These are phyloP conservation scores for Coprinopsis marcescibilis DNA, from an alignment of 768 basidiomycete genomes.

Conservation along the genomic window DNA sequence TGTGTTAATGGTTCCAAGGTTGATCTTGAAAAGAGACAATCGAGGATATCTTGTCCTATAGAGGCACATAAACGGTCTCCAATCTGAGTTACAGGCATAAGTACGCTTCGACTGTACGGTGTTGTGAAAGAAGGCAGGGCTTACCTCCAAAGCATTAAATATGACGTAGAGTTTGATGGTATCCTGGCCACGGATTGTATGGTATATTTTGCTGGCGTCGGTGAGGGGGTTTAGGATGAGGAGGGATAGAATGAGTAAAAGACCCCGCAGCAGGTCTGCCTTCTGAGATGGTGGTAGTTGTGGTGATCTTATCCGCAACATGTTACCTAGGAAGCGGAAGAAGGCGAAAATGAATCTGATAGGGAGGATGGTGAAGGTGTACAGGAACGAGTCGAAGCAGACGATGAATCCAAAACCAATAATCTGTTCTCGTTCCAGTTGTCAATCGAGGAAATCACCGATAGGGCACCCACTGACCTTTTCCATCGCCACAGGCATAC, in stretches of 20 bases:
- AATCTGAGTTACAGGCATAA: slow-evolving; percentile 53
- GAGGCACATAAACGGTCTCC: slow-evolving; percentile 92
- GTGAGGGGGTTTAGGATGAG: slow-evolving; percentile 74
- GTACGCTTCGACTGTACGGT: slow-evolving; percentile 6
- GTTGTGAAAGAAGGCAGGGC: slow-evolving; percentile 16
- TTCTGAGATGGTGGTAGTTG: slow-evolving; percentile 84
- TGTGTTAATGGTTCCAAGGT: slow-evolving; percentile 73
- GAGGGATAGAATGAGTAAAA: slow-evolving; percentile 72
- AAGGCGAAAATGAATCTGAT: slow-evolving; percentile 74
- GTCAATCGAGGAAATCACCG: no score
- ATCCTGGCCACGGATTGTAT: slow-evolving; percentile 95
- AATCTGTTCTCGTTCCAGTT: no score
- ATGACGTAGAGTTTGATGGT: slow-evolving; percentile 99
- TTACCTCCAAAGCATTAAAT: slow-evolving; percentile 95
- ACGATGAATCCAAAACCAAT: slow-evolving; percentile 88
- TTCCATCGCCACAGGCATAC: slow-evolving; percentile 88
- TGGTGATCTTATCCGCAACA: slow-evolving; percentile 43
- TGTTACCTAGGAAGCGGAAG: slow-evolving; percentile 46
- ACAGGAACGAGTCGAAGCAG: slow-evolving; percentile 95
- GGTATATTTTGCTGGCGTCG: slow-evolving; percentile 97
- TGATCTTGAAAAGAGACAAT: slow-evolving; percentile 92
- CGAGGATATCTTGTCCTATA: slow-evolving; percentile 95
- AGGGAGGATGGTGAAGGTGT: slow-evolving; percentile 96
- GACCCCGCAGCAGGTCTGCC: slow-evolving; percentile 80
- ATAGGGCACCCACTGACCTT: no score